Base-by-base conservation (phyloP, 306 rosid species). In the Geum urbanum region DNA sequence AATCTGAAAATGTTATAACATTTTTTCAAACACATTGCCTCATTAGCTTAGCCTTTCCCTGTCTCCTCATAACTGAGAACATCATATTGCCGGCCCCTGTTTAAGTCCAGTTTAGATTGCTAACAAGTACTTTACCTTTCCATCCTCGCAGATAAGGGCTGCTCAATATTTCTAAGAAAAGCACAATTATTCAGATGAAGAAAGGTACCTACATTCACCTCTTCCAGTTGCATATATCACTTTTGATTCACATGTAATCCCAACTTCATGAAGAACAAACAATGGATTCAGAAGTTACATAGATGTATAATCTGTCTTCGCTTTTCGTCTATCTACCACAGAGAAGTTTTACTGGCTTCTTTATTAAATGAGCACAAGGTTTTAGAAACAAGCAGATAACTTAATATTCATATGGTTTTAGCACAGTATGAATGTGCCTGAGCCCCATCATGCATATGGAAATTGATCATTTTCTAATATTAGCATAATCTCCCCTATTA, bases 401-500 rank as follows among this genome's bases (percentile, higher is more conserved):
- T 49, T 8, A 55, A 44, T 54, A 12, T 37, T 19, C 16, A 37
- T 24, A 24, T 24, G 22, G 37, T n/a, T n/a, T n/a, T n/a, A n/a
- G 37, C 4, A 32, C 37, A 54, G 73, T 27, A 66, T 19, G 27
- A 71, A 75, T 64, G 59, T 61, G 67, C 70, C 51, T 55, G 46
- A 73, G 57, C 51, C 62, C 43, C 63, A 66, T 75, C 37, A 24
- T 53, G 64, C 75, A 63, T 46, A 20, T 48, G 16, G 44, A 64
- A 68, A 68, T 3, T 71, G 56, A 64, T 70, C 72, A 47, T 19
- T 71, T 69, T 72, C 71, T 68, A 57, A 57, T 19, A 51, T 50
- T 32, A 50, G 70, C 54, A 76, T 19, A 73, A 79, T 71, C 71
- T 67, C 70, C 44, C 68, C 18, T 59, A 77, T 58, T 71, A 66